Conservation (phyloP, 805 yeast genomes). For the Torulaspora gathmanii region DNA sequence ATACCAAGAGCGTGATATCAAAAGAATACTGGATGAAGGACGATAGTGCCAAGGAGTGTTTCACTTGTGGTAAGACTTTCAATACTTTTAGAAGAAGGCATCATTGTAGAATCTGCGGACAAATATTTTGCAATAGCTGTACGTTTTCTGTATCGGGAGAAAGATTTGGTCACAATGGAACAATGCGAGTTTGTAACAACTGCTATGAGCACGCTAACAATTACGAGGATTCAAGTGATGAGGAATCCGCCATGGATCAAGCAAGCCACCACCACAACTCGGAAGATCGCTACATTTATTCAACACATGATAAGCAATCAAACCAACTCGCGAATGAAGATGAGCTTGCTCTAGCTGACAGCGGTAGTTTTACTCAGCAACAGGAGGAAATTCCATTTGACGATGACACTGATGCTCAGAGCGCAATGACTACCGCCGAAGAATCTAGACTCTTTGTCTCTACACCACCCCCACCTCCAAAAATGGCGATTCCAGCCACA, state of each 20-base stretch:
- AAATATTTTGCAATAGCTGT: conserved; percentile 83
- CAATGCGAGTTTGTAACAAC: conserved; percentile 69
- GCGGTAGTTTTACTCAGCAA: conserved; percentile 9
- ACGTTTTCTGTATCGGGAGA: conserved; percentile 67
- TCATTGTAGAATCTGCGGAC: conserved; percentile 95
- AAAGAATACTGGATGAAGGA: conserved; percentile 95
- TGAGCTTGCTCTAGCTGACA: conserved; percentile 2
- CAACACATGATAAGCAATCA: conserved; percentile 10
- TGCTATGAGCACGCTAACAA: conserved; percentile 61
- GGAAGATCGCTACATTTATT: conserved; percentile 8
- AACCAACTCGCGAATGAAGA: conserved; percentile 1
- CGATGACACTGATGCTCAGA: conserved; percentile 35
- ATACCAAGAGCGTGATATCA: conserved; percentile 32
- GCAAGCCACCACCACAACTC: conserved; percentile 11
- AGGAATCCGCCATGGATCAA: conserved; percentile 31
- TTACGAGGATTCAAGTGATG: conserved; percentile 72
- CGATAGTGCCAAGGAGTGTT: conserved; percentile 83
- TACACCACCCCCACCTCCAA: conserved; percentile 57
- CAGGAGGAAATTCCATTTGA: conserved; percentile 27
- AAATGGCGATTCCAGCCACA: conserved; percentile 78
- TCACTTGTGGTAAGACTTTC: conserved; percentile 73
- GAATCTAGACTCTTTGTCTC: conserved; percentile 36
- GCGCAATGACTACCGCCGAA: conserved; percentile 33
- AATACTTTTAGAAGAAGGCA: conserved; percentile 86
- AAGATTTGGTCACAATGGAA: conserved; percentile 58